A percentile compares a stretch with the other conserved stretches of the same genome.
These are phyloP conservation scores for Lodderomyces orthopsilosis DNA, from an alignment of 1,139 yeast genomes.

Conservation along the genomic window DNA sequence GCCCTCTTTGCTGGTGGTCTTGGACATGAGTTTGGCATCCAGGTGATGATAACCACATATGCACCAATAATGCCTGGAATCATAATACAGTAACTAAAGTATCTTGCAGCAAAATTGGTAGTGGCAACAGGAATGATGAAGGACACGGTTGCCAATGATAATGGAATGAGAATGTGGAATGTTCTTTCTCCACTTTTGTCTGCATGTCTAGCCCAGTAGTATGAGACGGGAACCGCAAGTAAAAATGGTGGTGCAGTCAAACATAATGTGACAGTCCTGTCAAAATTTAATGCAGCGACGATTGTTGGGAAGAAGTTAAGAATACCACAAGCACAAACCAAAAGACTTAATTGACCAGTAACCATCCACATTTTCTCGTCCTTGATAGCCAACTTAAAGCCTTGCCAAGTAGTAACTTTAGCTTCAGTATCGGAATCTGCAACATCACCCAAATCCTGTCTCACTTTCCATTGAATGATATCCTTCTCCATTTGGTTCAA, in stretches of 20 bases:
- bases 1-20: slow-evolving; percentile 57
- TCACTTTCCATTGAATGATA: slow-evolving; percentile 45
- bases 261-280: slow-evolving; percentile 47
- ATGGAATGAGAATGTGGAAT: slow-evolving; percentile 49
- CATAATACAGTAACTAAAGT: slow-evolving; percentile 62
- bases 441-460: slow-evolving; percentile 35
- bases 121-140: slow-evolving; percentile 58
- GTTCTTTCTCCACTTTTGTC: slow-evolving; percentile 57
- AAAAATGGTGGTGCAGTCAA: slow-evolving; percentile 62
- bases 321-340: slow-evolving; percentile 58
- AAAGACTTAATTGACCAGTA: slow-evolving; percentile 44
- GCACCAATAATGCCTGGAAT: slow-evolving; percentile 57
- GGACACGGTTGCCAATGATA: slow-evolving; percentile 42
- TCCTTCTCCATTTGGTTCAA: slow-evolving; percentile 48
- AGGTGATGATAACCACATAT: slow-evolving; percentile 52
- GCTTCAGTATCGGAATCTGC: slow-evolving; percentile 38
- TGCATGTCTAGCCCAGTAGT: slow-evolving; percentile 55
- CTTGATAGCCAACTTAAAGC: slow-evolving; percentile 38
- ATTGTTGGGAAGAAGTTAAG: slow-evolving; percentile 63
- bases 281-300: slow-evolving; percentile 52
- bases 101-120: slow-evolving; percentile 55
- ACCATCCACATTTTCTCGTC: slow-evolving; percentile 49
- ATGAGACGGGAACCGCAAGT: slow-evolving; percentile 54
- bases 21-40: slow-evolving; percentile 54
- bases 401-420: slow-evolving; percentile 32